phyloP scores from a whole-genome alignment of 1,284 basidiomycete species.

The Athelia psychrophila region DNA sequence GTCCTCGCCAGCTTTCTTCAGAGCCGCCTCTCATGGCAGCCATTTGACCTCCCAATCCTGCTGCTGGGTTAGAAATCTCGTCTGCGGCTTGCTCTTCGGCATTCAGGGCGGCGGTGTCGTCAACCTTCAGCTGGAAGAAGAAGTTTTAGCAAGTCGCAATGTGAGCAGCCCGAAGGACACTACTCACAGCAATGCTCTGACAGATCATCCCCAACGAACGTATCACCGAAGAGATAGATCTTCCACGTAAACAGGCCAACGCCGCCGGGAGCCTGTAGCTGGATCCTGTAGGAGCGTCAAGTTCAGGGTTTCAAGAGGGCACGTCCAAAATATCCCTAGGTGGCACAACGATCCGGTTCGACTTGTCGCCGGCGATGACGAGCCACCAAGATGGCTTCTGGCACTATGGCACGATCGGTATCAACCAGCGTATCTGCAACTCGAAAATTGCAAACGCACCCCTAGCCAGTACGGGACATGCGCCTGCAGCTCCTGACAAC shows the following conservation, averaged over 20 bases:
- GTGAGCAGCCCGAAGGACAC: not conserved
- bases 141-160: not conserved
- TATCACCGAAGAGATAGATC: slow-evolving; percentile 83
- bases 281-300: slow-evolving; percentile 81
- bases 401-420: slow-evolving; percentile 40
- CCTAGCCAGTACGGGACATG: slow-evolving; percentile 92
- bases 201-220: slow-evolving; percentile 81
- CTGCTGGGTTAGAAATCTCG: slow-evolving; percentile 95
- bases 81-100: slow-evolving; percentile 65
- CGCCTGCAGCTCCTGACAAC: slow-evolving; percentile 41
- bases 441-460: slow-evolving; percentile 43
- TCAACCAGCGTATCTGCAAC: not conserved
- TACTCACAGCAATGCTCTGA: slow-evolving; percentile 68
- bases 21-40: slow-evolving; percentile 91
- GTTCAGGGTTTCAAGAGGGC: slow-evolving; percentile 58
- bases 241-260: slow-evolving; percentile 90
- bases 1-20: slow-evolving; percentile 49
- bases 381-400: slow-evolving; percentile 92
- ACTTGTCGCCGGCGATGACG: slow-evolving; percentile 88
- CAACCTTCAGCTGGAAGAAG: slow-evolving; percentile 70
- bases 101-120: slow-evolving; percentile 60
- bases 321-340: slow-evolving; percentile 85
- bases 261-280: slow-evolving; percentile 92
- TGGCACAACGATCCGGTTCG: slow-evolving; percentile 87
- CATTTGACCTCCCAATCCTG: slow-evolving; percentile 97